Evolutionary conservation across 1,284 basidiomycete species (phyloP).

Genomic region (Boletellus deceptivus): DNA sequence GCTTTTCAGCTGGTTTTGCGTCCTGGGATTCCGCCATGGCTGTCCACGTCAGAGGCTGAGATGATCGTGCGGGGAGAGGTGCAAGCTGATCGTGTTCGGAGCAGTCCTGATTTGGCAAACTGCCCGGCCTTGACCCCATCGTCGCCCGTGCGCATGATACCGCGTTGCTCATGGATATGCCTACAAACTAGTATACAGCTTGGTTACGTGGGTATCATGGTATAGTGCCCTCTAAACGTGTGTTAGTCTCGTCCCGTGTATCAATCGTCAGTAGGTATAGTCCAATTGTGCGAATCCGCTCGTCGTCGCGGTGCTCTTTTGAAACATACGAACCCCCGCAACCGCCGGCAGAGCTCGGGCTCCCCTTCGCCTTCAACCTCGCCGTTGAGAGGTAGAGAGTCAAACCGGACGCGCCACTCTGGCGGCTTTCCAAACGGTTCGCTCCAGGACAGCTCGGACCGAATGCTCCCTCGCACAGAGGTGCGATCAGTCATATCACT

Average conservation of each 20-base stretch:
- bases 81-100: conserved; percentile 4
- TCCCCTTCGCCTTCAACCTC: conserved; percentile 23
- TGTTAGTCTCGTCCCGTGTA: conserved; percentile 14
- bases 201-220: conserved; percentile 24
- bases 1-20: conserved; percentile 43
- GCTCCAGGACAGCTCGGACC: conserved; percentile 49
- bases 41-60: conserved; percentile 8
- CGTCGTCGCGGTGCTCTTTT: conserved; percentile 21
- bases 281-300: conserved; percentile 6
- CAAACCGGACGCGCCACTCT: conserved; percentile 55
- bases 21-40: conserved; percentile 58
- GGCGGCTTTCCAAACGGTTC: conserved; percentile 49
- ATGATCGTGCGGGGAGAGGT: conserved; percentile 8
- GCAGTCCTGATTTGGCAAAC: conserved; percentile 28
- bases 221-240: conserved; percentile 23
- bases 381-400: conserved; percentile 26
- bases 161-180: conserved; percentile 7
- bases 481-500: conserved; percentile 79
- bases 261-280: conserved; percentile 20
- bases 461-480: conserved; percentile 51
- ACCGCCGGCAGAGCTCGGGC: conserved; percentile 30
- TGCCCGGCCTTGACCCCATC: neutral
- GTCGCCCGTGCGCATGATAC: neutral
- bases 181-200: conserved; percentile 29
- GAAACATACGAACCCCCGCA: conserved; percentile 43